A percentile compares a stretch with the other conserved stretches of the same genome.
These are phyloP conservation scores for Dalbergia cultrata DNA, from an alignment of 306 rosid genomes.

Conservation along the genomic window DNA sequence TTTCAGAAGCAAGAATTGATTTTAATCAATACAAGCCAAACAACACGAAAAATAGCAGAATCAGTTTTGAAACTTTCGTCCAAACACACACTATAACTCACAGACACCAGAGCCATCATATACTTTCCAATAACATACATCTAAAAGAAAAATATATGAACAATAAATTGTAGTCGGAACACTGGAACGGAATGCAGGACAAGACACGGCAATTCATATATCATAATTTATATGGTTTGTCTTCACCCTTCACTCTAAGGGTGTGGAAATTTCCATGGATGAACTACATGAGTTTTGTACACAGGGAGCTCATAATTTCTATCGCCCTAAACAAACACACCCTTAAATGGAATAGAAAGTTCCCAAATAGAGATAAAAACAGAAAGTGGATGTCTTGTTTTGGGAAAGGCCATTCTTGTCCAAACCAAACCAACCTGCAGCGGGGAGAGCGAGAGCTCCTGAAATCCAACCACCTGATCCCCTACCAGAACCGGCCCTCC, in stretches of 20 bases:
- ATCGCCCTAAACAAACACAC: no score
- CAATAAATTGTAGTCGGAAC: not conserved
- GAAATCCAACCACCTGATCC: slow-evolving; percentile 71
- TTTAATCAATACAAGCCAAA: no score
- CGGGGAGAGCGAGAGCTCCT: slow-evolving; percentile 80
- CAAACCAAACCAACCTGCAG: slow-evolving; percentile 63
- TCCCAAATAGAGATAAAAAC: not conserved
- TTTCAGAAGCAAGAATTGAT: no score
- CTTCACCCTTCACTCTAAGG: no score
- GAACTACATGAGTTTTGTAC: no score
- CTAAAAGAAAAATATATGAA: not conserved
- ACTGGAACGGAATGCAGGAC: not conserved
- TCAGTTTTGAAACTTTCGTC: no score
- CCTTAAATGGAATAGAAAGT: not conserved
- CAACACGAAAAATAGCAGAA: no score
- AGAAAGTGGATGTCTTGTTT: not conserved
- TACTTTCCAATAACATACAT: not conserved
- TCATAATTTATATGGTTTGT: not conserved
- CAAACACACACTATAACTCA: no score
- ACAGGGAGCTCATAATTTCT: no score
- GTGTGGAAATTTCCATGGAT: no score
- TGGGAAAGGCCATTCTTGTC: not conserved
- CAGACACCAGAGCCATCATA: not conserved
- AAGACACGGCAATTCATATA: not conserved
- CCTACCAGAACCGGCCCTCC: slow-evolving; percentile 61